Base-by-base conservation (phyloP, 2,329 filamentous ascomycete species). In the Clathrospora elynae region DNA sequence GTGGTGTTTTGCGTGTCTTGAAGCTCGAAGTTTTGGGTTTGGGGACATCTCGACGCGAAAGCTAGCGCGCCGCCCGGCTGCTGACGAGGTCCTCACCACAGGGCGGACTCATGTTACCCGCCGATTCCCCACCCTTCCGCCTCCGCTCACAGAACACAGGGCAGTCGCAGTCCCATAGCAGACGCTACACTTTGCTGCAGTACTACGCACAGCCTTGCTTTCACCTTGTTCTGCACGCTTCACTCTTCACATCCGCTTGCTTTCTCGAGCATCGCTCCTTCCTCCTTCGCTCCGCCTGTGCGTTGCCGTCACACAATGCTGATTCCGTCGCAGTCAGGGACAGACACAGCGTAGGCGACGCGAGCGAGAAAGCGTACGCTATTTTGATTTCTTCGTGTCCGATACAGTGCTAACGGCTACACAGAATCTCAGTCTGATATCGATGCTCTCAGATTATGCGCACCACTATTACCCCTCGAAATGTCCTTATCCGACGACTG, bases 21-120 rank as follows among this genome's bases (percentile, higher is more conserved):
- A 41, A 43, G 50, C 42, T 54, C 35, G 20, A 56, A 45, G 47
- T 49, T 54, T 46, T 51, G 46, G 48, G 37, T 16, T 34, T 44
- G 29, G 30, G 14, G 40, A 40, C 41, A 40, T 54, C 44, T 34
- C 47, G 48, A 45, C 35, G 34, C 33, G 35, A 45, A 36, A 30
- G 42, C 42, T 53, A 55, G 46, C 52, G 49, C 42, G 49, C 42
- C 31, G 35, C 30, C 22, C 32, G 35, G 14, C 22, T 31, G 41
- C 9, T 12, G 24, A 12, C 9, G 26, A 29, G 12, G 13, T 5
- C 10, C 12, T 14, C 28, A 31, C 12, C 7, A 31, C 26, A 29
- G 10, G 28, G 44, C 34, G 32, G 29, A 31, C 30, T 28, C 20
- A 37, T 23, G 45, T 42, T 46, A 40, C 31, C 49, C 42, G 46